Evolutionary conservation across 257 asterid genomes (phyloP), one percentile per base, ranked within the genome.

Genomic region (Plectranthus barbatus): DNA sequence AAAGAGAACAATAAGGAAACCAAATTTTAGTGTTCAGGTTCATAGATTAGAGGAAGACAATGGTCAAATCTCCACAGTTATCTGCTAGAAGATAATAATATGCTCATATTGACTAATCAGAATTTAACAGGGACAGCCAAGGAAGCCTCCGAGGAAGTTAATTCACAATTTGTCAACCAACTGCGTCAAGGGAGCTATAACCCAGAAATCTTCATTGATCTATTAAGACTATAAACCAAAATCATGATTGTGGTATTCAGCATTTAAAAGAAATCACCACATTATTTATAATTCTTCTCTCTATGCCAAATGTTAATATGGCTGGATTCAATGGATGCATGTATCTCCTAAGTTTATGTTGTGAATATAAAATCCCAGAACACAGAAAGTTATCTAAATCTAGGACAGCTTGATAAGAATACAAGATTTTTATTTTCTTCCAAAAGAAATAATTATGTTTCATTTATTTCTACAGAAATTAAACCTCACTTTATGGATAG

Each of bases 1-100:
- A 72, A 33, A 74, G 72, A 70, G 65, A 69, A 33, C 37, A 64
- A 55, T 49, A 58, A 55, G 26, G 55, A 47, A 46, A 23, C 52
- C 52, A 44, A 18, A 45, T 57, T 47, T 67, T 47, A 55, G 67
- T 46, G 52, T 39, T 20, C 67, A 49, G 56, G 48, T 39, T 53
- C 71, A 45, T 15, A 56, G 10, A 44, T 42, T 65, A 24, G 36
- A 37, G 46, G 51, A 23, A 40, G 41, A 63, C 39, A 41, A 21
- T 10, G 17, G 50, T 34, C 59, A 34, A 39, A 57, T 52, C 41
- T 52, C 12, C 18, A 26, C 36, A 51, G 21, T 37, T 51, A 29
- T 50, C 74, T 3, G 7, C 42, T 41, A 6, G 62, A 34, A 11
- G 46, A 40, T 40, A 45, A 60, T 41, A 2, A 40, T n/a, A 9